phyloP scores from a whole-genome alignment of 2,329 filamentous ascomycete genomes.

The Neofusicoccum cordaticola region DNA sequence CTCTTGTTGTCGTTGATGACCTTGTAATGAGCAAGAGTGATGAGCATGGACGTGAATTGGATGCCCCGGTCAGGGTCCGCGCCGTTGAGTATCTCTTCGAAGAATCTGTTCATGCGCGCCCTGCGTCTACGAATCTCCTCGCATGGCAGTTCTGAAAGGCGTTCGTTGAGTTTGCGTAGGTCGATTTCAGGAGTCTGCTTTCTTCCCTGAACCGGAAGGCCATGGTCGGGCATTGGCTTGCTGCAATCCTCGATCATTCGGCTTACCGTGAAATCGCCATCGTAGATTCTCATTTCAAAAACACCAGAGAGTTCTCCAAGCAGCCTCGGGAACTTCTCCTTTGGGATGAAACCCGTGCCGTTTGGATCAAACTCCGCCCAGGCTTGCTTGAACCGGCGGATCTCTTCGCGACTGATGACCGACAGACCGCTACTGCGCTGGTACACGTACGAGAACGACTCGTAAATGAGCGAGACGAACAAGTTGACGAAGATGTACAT shows the following conservation, averaged over 20 bases:
- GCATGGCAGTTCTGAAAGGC: constrained; percentile 72
- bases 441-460: constrained; percentile 99
- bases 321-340: constrained; percentile 82
- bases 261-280: constrained; percentile 83
- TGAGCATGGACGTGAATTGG: constrained; percentile 84
- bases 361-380: constrained; percentile 95
- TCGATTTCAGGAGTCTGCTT: constrained; percentile 56
- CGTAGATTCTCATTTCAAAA: constrained; percentile 96
- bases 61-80: constrained; percentile 88
- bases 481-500: constrained; percentile 99
- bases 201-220: constrained; percentile 45
- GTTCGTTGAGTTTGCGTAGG: constrained; percentile 68
- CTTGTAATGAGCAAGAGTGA: constrained; percentile 97
- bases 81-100: constrained; percentile 91
- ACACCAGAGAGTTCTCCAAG: constrained; percentile 88
- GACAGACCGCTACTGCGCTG: constrained; percentile 92
- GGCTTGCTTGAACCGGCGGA: constrained; percentile 94
- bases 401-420: constrained; percentile 86
- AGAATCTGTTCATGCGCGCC: constrained; percentile 87
- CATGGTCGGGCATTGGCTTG: constrained; percentile 51
- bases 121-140: constrained; percentile 71
- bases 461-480: constrained; percentile 97
- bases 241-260: constrained; percentile 82
- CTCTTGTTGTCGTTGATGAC: constrained; percentile 98
- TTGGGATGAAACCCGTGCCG: constrained; percentile 86